A percentile compares a stretch with the other conserved stretches of the same genome.
These are phyloP conservation scores for Vigna angularis DNA, from an alignment of 306 rosid genomes.

Conservation along the genomic window DNA sequence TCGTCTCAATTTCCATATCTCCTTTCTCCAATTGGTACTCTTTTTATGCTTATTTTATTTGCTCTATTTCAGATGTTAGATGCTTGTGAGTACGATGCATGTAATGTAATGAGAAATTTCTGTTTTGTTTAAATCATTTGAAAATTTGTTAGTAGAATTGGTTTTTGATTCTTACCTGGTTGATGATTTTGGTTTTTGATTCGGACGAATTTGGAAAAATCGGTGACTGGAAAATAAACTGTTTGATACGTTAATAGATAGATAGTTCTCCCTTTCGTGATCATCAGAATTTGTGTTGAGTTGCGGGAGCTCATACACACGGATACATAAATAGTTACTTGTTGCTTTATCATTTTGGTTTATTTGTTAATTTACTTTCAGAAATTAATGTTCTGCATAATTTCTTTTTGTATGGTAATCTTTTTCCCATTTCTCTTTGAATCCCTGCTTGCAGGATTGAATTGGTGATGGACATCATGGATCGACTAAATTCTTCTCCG, in stretches of 20 bases:
- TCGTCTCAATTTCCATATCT: too few species aligned
- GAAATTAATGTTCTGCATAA: neutral
- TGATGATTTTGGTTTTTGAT: too few species aligned
- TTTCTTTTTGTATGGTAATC: neutral
- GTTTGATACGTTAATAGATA: neutral
- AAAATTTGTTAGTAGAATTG: too few species aligned
- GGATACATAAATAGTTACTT: neutral
- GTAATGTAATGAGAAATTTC: too few species aligned
- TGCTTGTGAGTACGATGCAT: too few species aligned
- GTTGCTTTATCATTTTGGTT: conserved; percentile 22
- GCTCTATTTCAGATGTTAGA: too few species aligned
- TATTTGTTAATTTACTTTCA: neutral
- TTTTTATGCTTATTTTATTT: too few species aligned
- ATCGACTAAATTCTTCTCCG: conserved; percentile 63
- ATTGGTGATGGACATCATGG: conserved; percentile 55
- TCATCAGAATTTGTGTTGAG: conserved; percentile 8
- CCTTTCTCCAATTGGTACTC: too few species aligned
- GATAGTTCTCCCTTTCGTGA: neutral
- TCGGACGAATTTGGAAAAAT: too few species aligned
- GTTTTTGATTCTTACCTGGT: too few species aligned
- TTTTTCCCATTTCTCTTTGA: neutral
- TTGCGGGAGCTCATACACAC: neutral
- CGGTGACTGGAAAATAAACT: too few species aligned
- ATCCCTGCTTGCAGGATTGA: conserved; percentile 37
- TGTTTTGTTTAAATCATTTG: too few species aligned